Base-by-base conservation (phyloP, 192 early-diverging fungal species). In the Backusella mclennaniae region DNA sequence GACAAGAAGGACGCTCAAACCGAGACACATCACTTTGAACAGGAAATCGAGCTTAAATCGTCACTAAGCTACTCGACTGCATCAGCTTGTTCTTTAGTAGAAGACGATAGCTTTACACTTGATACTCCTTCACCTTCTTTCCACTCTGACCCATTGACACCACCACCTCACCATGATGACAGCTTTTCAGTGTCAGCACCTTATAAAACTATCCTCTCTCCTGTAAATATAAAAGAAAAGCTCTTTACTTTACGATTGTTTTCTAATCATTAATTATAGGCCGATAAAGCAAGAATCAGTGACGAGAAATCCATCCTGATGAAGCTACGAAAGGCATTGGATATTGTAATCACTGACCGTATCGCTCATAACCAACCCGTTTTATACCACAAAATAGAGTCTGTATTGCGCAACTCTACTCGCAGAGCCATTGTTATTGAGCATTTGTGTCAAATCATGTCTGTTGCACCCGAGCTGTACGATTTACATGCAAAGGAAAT, bases 321-420 rank as follows among this genome's bases (percentile, higher is more conserved):
- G 36, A 75, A 66, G 44, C 7, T 75, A 33, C 59, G 74, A 31
- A 66, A 75, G 29, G 74, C 74, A 33, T 39, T 75, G 21, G 74
- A 75, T 35, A 75, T 75, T 17, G 41, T 66, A 29, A 38, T 75
- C 9, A 75, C 74, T 6, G 56, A 66, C 41, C 74, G 63, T 23
- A 39, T 31, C 19, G 74, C 74, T 11, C 66, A 53, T 29, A 75
- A 66, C 7, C 63, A 67, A 15, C 74, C 74, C 35, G 63, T 41
- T n/a, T 46, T 75, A 35, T 75, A 66, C 29, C 74, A 75, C 52
- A 56, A 75, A 15, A 35, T 75, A 35, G 59, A 75, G 44, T 6
- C 63, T 35, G 74, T 75, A 17, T 42, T 66, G n/a, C 31, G 56
- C 38, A 67, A 75, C 74, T 74, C 36, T 35, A 63, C 59, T 19